Percentiles rank a stretch among this genome's conserved stretches.
phyloP scores from a whole-genome alignment of 2,329 filamentous ascomycete species.

The Aspergillus ochraceus region DNA sequence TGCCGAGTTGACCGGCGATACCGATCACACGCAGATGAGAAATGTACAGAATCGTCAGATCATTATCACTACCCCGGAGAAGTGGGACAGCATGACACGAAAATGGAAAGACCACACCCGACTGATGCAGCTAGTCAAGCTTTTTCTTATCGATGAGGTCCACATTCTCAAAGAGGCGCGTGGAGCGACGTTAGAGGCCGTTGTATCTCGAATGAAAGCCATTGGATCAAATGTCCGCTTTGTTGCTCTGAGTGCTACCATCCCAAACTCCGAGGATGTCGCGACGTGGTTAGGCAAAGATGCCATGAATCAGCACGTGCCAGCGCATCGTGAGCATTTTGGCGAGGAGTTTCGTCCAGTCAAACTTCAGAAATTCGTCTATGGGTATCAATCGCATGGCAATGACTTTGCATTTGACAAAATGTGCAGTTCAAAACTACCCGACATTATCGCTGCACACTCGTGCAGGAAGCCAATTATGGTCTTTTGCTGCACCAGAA shows the following conservation, averaged over 20 bases:
- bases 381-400: conserved; percentile 62
- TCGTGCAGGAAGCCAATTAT: conserved; percentile 73
- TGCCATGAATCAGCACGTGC: conserved; percentile 57
- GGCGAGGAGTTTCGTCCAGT: conserved; percentile 80
- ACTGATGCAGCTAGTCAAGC: conserved; percentile 71
- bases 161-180: conserved; percentile 80
- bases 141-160: conserved; percentile 85
- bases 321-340: conserved; percentile 69
- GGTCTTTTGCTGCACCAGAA: conserved; percentile 78
- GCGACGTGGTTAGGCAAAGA: conserved; percentile 75
- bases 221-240: conserved; percentile 75
- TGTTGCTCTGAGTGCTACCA: conserved; percentile 77
- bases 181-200: conserved; percentile 77
- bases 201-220: conserved; percentile 85
- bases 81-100: conserved; percentile 86
- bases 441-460: conserved; percentile 65
- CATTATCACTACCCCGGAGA: conserved; percentile 85
- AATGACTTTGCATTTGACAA: conserved; percentile 81
- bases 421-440: conserved; percentile 63
- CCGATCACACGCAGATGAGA: conserved; percentile 64
- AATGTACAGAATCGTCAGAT: conserved; percentile 74
- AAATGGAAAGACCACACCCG: conserved; percentile 81
- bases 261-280: conserved; percentile 79
- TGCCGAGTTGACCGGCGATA: conserved; percentile 80
- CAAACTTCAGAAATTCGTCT: conserved; percentile 72